Conservation (phyloP, 1,284 basidiomycete genomes). For the Melampsora americana region DNA sequence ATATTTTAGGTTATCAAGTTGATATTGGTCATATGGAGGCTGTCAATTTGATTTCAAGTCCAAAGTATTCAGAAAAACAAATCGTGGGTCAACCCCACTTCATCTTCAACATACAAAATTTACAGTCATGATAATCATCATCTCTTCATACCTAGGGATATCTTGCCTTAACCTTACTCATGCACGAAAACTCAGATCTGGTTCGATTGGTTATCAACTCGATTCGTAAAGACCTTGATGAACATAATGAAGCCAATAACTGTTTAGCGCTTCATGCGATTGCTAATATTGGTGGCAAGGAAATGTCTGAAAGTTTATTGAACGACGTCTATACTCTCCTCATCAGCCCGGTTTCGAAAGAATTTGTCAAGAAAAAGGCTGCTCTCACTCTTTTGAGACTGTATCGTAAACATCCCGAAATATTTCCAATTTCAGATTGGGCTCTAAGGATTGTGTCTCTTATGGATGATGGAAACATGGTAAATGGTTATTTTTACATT, state of each 20-base stretch:
- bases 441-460: constrained; percentile 87
- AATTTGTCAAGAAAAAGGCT: constrained; percentile 97
- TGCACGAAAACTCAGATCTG: constrained; percentile 98
- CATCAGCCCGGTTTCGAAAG: constrained; percentile 94
- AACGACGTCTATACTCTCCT: constrained; percentile 90
- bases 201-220: constrained; percentile 94
- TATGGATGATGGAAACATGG: constrained; percentile 88
- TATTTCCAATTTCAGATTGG: constrained; percentile 91
- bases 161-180: constrained; percentile 89
- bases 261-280: constrained; percentile 96
- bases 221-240: constrained; percentile 93
- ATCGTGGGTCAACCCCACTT: constrained; percentile 65
- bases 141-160: constrained; percentile 67
- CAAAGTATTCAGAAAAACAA: constrained; percentile 98
- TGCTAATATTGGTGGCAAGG: constrained; percentile 93
- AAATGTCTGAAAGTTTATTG: constrained; percentile 93
- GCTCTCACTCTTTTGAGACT: constrained; percentile 86
- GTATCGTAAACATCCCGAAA: constrained; percentile 92
- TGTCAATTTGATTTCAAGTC: constrained; percentile 90
- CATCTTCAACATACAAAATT: background rate
- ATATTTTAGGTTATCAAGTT: constrained; percentile 97
- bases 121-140: background rate
- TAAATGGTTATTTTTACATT: constrained; percentile 51
- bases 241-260: constrained; percentile 90
- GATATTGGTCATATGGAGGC: constrained; percentile 99